Base-by-base conservation (phyloP, 345 rosid species). In the Bretschneidera sinensis region DNA sequence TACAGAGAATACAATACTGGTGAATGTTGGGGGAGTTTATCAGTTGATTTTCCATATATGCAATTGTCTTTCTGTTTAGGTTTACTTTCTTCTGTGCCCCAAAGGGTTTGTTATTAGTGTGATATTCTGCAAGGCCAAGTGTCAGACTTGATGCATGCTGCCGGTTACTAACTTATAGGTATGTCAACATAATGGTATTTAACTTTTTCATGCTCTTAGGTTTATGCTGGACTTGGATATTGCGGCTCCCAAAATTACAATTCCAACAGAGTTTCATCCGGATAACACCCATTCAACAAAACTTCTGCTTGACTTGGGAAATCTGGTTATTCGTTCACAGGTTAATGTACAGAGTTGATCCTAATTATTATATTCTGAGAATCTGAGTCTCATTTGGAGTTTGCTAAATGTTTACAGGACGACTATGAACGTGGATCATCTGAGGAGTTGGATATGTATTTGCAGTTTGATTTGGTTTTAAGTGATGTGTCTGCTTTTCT, bases 171-270 rank as follows among this genome's bases (percentile, higher is more conserved):
- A 63, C 39, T 43, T 62, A 17, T 53, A 39, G 34, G 6, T 21
- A 24, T 35, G n/a, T 28, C 33, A 28, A 8, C 8, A 28, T 6
- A 23, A 18, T 18, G 43, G 48, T 21, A 61, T 48, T 60, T 55
- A 50, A 55, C 51, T 52, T 71, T 63, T 64, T 63, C 55, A 20
- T 73, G 21, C 24, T 77, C 49, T 52, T 75, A 94, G 99, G 87
- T 94, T 94, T 77, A 70, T 83, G 64, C 86, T 94, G 79, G 89
- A 94, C 83, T 76, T 94, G 84, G 97, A 88, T 76, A 88, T 94
- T 71, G 97, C 99, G 34, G 99, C 96, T 67, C 99, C 99, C 57
- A 94, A 94, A 85, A 86, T 94, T 63, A 94, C 90, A 48, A 94
- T 94, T 76, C 99, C 99, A 49, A 94, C 97, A 2, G 91, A 83